Conservation (phyloP, 2,329 filamentous ascomycete species). For the Fonsecaea monophora region DNA sequence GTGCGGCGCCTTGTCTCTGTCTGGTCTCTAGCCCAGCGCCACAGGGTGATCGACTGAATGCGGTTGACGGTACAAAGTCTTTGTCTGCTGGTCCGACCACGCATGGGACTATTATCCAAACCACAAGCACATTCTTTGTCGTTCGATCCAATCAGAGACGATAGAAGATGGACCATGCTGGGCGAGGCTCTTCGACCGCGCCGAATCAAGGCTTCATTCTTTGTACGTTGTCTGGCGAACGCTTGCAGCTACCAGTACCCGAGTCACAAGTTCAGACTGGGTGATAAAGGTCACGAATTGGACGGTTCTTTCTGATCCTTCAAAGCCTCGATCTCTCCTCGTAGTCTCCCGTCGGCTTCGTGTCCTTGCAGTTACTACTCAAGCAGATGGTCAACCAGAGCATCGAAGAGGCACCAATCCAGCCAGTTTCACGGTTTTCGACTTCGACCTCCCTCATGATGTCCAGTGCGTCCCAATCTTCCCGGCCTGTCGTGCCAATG, state of each 20-base stretch:
- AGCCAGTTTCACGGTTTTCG: slow-evolving; percentile 30
- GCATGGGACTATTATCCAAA: not conserved
- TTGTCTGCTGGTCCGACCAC: slow-evolving; percentile 1
- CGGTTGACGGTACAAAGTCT: slow-evolving; percentile 5
- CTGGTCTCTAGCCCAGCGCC: not conserved
- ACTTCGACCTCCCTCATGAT: slow-evolving; percentile 30
- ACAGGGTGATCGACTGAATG: not conserved
- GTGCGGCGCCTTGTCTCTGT: not conserved
- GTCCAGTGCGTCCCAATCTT: slow-evolving; percentile 9
- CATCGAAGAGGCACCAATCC: slow-evolving; percentile 10
- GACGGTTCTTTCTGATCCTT: not conserved
- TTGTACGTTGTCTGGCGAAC: slow-evolving; percentile 30
- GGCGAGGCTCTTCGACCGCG: slow-evolving; percentile 21
- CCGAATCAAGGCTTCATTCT: slow-evolving; percentile 24
- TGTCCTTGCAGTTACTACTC: not conserved
- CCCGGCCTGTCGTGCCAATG: slow-evolving; percentile 35
- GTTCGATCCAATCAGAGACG: not conserved
- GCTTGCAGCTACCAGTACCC: slow-evolving; percentile 16
- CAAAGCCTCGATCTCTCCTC: slow-evolving; percentile 1
- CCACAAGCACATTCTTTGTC: not conserved
- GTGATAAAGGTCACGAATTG: slow-evolving; percentile 13
- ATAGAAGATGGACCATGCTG: slow-evolving; percentile 10
- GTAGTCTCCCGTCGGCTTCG: not conserved
- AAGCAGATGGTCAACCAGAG: slow-evolving; percentile 22
- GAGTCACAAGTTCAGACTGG: not conserved